Evolutionary conservation across 177 flowering plant species (phyloP).

Genomic region (Vitis hybrid): DNA sequence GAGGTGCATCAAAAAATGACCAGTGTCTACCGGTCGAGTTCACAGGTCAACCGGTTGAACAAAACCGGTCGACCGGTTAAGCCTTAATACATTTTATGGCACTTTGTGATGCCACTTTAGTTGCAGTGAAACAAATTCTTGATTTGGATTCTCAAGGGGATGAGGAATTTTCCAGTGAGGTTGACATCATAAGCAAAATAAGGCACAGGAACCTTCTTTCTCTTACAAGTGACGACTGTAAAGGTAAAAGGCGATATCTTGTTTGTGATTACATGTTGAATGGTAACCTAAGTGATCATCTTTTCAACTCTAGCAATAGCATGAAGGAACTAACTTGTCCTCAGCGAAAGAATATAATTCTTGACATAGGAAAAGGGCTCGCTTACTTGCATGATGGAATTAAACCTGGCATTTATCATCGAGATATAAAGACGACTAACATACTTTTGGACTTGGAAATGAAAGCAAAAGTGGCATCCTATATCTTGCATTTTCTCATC

Average conservation of each 20-base stretch:
- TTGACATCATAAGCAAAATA: constrained; percentile 43
- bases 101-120: constrained; percentile 30
- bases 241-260: constrained; percentile 33
- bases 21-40: no score
- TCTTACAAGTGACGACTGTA: constrained; percentile 7
- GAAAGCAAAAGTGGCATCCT: constrained; percentile 40
- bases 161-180: constrained; percentile 39
- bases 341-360: constrained; percentile 40
- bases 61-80: no score
- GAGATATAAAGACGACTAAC: constrained; percentile 54
- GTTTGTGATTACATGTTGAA: constrained; percentile 61
- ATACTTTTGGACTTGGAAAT: constrained; percentile 47
- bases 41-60: no score
- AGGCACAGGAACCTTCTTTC: constrained; percentile 40
- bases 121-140: constrained; percentile 43
- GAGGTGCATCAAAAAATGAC: no score
- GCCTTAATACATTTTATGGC: no score
- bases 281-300: constrained; percentile 45
- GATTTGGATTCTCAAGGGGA: constrained; percentile 35
- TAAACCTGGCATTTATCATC: constrained; percentile 50
- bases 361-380: constrained; percentile 53
- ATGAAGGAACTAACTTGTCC: constrained; percentile 39
- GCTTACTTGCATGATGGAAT: constrained; percentile 52
- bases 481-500: no score
- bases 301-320: constrained; percentile 11